Conservation (phyloP, 495 filamentous ascomycete genomes). For the Penicillium fimorum region DNA sequence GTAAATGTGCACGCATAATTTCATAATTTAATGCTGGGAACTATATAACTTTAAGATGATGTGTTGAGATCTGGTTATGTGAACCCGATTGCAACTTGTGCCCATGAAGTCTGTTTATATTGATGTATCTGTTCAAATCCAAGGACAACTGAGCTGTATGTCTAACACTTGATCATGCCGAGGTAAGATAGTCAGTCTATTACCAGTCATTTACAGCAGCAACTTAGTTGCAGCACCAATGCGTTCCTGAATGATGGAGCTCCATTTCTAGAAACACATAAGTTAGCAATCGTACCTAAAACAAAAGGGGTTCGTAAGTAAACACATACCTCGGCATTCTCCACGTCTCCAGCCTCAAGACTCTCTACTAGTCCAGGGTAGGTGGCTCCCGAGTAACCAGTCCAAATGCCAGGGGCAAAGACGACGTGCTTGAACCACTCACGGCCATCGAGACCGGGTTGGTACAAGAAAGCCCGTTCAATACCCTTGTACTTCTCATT, state of each 20-base stretch:
- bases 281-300: slow-evolving; percentile 10
- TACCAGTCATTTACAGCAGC: slow-evolving; percentile 25
- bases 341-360: slow-evolving; percentile 52
- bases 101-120: background rate
- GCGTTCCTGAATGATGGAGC: slow-evolving; percentile 41
- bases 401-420: slow-evolving; percentile 79
- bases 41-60: background rate
- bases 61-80: background rate
- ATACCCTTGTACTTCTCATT: slow-evolving; percentile 64
- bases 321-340: slow-evolving; percentile 42
- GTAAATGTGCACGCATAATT: slow-evolving; percentile 9
- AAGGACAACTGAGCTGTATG: background rate
- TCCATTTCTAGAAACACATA: slow-evolving; percentile 42
- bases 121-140: background rate
- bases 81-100: background rate
- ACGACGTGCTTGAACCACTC: slow-evolving; percentile 70
- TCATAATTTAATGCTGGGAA: background rate
- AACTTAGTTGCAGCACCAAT: slow-evolving; percentile 39
- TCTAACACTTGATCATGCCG: background rate
- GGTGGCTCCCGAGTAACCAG: slow-evolving; percentile 77
- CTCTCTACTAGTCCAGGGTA: slow-evolving; percentile 63
- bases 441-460: slow-evolving; percentile 56
- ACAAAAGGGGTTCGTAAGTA: background rate
- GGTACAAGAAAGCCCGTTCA: slow-evolving; percentile 60
- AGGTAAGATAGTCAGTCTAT: background rate